Evolutionary conservation across 257 asterid genomes (phyloP), one percentile per base, ranked within the genome.

Genomic region (Phtheirospermum japonicum): DNA sequence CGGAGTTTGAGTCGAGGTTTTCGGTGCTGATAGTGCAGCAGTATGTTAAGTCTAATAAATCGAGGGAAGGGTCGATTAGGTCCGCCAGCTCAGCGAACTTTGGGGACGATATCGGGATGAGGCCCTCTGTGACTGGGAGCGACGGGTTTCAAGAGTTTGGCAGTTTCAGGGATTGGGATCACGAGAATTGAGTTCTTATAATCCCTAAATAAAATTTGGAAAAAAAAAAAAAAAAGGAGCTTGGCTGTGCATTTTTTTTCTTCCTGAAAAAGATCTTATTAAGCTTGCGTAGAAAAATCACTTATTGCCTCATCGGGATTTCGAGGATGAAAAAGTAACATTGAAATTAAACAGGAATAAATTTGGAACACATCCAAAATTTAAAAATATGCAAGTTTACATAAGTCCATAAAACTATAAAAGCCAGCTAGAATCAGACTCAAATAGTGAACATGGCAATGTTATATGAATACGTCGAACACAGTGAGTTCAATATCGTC

Each of bases 1-100:
- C 99, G 0, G 94, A 92, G 53, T 89, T 92, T 4, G 86, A 80
- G 34, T 79, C 96, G 0, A 9, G 71, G 9, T 85, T 85, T 54
- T 84, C 96, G 0, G 87, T 89, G 71, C 78, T 92, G 9, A 90
- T 89, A 5, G 83, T 89, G 72, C 99, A 92, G 71, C 97, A 89
- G 53, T 78, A 89, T 59, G 6, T 39, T 12, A 76, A 62, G 73
- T 5, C 39, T 4, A 16, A 61, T 8, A 71, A 56, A 42, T 20
- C 31, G 54, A 71, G 50, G 43, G 84, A 76, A 0, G 90, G 90
- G 12, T 72, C 84, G 1, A 63, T 67, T 11, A 53, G 67, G 71
- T 76, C 89, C 7, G 19, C 69, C 0, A 61, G 71, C 69, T 78
- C 92, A 11, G 16, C 55, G 2, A 69, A 49, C 65, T 74, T 56